phyloP scores from a whole-genome alignment of 2,329 filamentous ascomycete genomes.

The Claviceps monticola region DNA sequence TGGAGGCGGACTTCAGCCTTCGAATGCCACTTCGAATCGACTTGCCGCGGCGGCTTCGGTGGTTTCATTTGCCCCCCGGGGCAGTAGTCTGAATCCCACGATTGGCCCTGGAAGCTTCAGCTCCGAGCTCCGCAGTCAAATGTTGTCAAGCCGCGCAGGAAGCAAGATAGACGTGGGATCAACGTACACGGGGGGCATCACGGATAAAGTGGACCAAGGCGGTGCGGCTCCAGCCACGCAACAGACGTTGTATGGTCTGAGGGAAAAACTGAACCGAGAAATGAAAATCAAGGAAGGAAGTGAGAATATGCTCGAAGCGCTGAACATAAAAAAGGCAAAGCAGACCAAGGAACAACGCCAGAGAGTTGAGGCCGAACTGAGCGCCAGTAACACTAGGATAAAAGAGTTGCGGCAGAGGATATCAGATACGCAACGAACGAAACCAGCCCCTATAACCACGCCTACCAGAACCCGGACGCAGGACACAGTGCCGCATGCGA shows the following conservation, averaged over 20 bases:
- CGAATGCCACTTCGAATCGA: slow-evolving; percentile 29
- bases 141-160: slow-evolving; percentile 27
- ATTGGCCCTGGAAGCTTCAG: slow-evolving; percentile 76
- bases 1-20: slow-evolving; percentile 34
- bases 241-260: slow-evolving; percentile 59
- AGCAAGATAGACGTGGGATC: slow-evolving; percentile 23
- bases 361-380: slow-evolving; percentile 76
- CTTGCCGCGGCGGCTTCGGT: slow-evolving; percentile 38
- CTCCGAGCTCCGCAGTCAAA: slow-evolving; percentile 65
- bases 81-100: slow-evolving; percentile 56
- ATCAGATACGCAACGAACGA: slow-evolving; percentile 41
- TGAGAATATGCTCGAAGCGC: slow-evolving; percentile 90
- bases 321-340: slow-evolving; percentile 90
- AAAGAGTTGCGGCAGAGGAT: slow-evolving; percentile 47
- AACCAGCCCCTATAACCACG: slow-evolving; percentile 31
- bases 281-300: slow-evolving; percentile 96
- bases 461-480: slow-evolving; percentile 37
- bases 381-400: slow-evolving; percentile 66
- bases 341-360: slow-evolving; percentile 77
- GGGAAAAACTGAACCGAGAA: slow-evolving; percentile 83
- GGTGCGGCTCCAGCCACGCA: slow-evolving; percentile 45
- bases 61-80: slow-evolving; percentile 52
- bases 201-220: slow-evolving; percentile 51
- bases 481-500: slow-evolving; percentile 30
- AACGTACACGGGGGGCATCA: slow-evolving; percentile 23